These are phyloP conservation scores for Moesziomyces parantarcticus DNA, from an alignment of 1,284 basidiomycete species.

Conservation along the genomic window DNA sequence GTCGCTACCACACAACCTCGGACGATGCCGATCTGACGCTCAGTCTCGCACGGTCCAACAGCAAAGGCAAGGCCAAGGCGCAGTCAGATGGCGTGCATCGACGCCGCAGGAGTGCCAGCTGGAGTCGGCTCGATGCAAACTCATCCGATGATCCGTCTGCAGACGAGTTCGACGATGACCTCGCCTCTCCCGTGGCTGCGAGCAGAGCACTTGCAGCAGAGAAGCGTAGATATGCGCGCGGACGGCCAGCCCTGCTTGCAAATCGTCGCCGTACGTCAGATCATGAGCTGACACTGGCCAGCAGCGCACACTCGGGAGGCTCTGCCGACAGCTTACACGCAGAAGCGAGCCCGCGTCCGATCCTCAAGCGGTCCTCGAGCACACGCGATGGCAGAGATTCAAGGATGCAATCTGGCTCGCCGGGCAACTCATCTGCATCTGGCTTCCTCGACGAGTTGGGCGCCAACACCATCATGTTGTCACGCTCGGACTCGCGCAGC, in stretches of 20 bases:
- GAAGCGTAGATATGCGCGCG: neutral
- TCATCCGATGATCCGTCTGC: slow-evolving; percentile 16
- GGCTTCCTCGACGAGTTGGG: slow-evolving; percentile 28
- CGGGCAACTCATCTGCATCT: slow-evolving; percentile 7
- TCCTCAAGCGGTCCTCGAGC: slow-evolving; percentile 38
- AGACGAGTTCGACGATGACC: slow-evolving; percentile 3
- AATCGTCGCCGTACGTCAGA: slow-evolving; percentile 27
- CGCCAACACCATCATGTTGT: slow-evolving; percentile 31
- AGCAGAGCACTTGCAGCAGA: slow-evolving; percentile 4
- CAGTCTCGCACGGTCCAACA: slow-evolving; percentile 30
- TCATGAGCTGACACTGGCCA: slow-evolving; percentile 20
- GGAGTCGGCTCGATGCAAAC: slow-evolving; percentile 6
- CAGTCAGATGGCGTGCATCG: slow-evolving; percentile 9
- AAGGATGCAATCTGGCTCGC: slow-evolving; percentile 17
- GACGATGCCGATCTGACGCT: slow-evolving; percentile 45
- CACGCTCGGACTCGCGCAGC: slow-evolving; percentile 42
- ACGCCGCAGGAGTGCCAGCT: slow-evolving; percentile 30
- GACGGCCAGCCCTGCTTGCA: slow-evolving; percentile 16
- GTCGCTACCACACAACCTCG: slow-evolving; percentile 32
- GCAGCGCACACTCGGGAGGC: neutral
- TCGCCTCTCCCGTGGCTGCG: slow-evolving; percentile 10
- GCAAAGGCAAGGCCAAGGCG: slow-evolving; percentile 36
- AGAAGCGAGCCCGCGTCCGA: slow-evolving; percentile 35
- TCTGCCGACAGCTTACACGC: slow-evolving; percentile 6
- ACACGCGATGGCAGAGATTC: slow-evolving; percentile 27